Conservation (phyloP, 768 basidiomycete genomes). For the Suillus spraguei region DNA sequence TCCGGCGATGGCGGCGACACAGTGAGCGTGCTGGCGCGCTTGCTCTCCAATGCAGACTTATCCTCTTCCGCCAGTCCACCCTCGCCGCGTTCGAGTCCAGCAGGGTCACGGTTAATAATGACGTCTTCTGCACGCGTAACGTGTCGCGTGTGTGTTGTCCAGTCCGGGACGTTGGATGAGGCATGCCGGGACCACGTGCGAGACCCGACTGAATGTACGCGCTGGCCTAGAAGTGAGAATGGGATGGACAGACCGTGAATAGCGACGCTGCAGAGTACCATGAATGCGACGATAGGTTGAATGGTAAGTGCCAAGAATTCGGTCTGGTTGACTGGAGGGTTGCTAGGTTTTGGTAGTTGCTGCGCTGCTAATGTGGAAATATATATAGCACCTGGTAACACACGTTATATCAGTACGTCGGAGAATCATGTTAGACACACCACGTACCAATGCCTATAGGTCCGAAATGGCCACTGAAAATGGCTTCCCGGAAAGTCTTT, state of each 20-base stretch:
- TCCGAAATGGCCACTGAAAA: conserved; percentile 96
- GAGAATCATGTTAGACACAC: conserved; percentile 10
- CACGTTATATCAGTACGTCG: neutral
- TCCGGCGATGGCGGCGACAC: conserved; percentile 13
- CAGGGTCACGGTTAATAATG: conserved; percentile 80
- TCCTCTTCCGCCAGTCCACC: conserved; percentile 31
- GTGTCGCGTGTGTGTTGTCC: conserved; percentile 76
- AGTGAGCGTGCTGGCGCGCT: conserved; percentile 19
- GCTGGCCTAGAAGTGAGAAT: conserved; percentile 87
- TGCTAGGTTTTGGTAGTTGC: conserved; percentile 49
- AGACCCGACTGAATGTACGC: conserved; percentile 79
- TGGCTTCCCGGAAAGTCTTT: conserved; percentile 90
- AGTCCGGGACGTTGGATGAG: conserved; percentile 62
- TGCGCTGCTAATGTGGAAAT: conserved; percentile 82
- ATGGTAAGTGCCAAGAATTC: conserved; percentile 74
- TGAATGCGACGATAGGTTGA: conserved; percentile 92
- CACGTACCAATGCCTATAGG: conserved; percentile 74
- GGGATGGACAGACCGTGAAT: conserved; percentile 93
- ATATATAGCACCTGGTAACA: conserved; percentile 79
- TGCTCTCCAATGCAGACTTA: conserved; percentile 30
- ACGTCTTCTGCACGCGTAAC: conserved; percentile 76
- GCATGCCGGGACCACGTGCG: conserved; percentile 89
- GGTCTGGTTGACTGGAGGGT: conserved; percentile 55
- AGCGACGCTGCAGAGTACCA: conserved; percentile 90
- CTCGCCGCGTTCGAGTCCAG: conserved; percentile 53